phyloP scores from a whole-genome alignment of 1,284 basidiomycete species.

The Tylopilus sp. region DNA sequence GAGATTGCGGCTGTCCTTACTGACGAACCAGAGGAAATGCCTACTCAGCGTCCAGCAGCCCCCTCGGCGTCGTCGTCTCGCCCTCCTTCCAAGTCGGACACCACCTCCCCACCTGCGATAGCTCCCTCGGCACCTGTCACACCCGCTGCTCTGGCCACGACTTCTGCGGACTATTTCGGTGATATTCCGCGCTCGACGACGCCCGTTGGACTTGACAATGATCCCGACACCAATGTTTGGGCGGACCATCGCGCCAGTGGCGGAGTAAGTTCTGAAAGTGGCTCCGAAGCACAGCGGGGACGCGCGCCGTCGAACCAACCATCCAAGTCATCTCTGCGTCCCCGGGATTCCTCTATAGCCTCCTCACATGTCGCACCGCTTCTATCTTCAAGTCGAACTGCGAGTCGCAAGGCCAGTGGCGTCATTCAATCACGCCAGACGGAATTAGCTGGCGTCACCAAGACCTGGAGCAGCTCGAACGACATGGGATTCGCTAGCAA shows the following conservation, averaged over 20 bases:
- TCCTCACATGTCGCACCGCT: slow-evolving; percentile 24
- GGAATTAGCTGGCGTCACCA: slow-evolving; percentile 31
- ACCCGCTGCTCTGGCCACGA: slow-evolving; percentile 19
- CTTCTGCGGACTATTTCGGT: slow-evolving; percentile 20
- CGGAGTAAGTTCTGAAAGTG: slow-evolving; percentile 15
- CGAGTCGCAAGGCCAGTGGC: slow-evolving; percentile 27
- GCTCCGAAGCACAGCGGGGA: slow-evolving; percentile 19
- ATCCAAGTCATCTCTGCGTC: slow-evolving; percentile 27
- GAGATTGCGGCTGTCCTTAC: slow-evolving; percentile 24
- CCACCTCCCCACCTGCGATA: slow-evolving; percentile 12
- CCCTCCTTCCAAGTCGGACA: slow-evolving; percentile 16
- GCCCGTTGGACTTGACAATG: slow-evolving; percentile 21
- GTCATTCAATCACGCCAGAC: slow-evolving; percentile 27
- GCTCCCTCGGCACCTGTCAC: slow-evolving; percentile 22
- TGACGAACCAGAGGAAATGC: slow-evolving; percentile 29
- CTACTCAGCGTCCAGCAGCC: slow-evolving; percentile 3
- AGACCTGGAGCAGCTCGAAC: slow-evolving; percentile 30
- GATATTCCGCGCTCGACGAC: slow-evolving; percentile 30
- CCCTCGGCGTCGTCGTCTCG: slow-evolving; percentile 14
- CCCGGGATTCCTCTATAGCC: slow-evolving; percentile 23
- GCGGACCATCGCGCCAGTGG: slow-evolving; percentile 15
- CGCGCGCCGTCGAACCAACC: slow-evolving; percentile 16
- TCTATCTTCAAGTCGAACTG: slow-evolving; percentile 17
- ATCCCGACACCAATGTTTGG: slow-evolving; percentile 29
- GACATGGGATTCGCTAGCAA: slow-evolving; percentile 22